A percentile compares a stretch with the other conserved stretches of the same genome.
phyloP scores from a whole-genome alignment of 192 early-diverging fungal genomes.

The Linnemannia hyalina region DNA sequence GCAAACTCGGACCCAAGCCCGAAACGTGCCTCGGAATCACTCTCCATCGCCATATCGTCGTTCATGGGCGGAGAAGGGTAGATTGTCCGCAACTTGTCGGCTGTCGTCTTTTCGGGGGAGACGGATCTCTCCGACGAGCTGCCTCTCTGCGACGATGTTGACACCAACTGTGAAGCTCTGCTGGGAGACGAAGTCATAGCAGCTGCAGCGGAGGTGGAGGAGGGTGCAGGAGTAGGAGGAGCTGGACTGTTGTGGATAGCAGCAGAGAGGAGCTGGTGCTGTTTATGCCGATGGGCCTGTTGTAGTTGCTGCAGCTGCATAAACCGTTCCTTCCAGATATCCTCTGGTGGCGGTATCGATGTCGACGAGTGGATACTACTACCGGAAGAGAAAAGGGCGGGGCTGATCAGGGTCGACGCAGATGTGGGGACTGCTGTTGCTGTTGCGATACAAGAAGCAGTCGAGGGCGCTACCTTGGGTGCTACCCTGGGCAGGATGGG shows the following conservation, averaged over 20 bases:
- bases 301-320: slow-evolving; percentile 41
- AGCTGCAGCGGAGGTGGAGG: background rate
- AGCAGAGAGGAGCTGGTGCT: slow-evolving; percentile 33
- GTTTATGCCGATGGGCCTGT: slow-evolving; percentile 32
- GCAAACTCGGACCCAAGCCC: background rate
- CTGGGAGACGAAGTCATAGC: background rate
- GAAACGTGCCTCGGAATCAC: slow-evolving; percentile 24
- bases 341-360: background rate
- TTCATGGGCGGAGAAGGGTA: slow-evolving; percentile 37
- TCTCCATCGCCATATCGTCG: slow-evolving; percentile 34
- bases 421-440: slow-evolving; percentile 1
- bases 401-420: background rate
- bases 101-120: slow-evolving; percentile 11
- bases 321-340: slow-evolving; percentile 31
- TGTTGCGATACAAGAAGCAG: background rate
- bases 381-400: background rate
- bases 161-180: background rate
- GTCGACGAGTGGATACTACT: background rate
- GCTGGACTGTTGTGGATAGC: slow-evolving; percentile 7
- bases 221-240: background rate
- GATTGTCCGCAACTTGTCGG: background rate
- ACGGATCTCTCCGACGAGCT: slow-evolving; percentile 34
- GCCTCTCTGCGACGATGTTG: background rate
- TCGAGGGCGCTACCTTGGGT: background rate
- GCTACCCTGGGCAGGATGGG: background rate